Evolutionary conservation across 352 stramenopile genomes (phyloP).

Genomic region (Thraustochytrium sp.): DNA sequence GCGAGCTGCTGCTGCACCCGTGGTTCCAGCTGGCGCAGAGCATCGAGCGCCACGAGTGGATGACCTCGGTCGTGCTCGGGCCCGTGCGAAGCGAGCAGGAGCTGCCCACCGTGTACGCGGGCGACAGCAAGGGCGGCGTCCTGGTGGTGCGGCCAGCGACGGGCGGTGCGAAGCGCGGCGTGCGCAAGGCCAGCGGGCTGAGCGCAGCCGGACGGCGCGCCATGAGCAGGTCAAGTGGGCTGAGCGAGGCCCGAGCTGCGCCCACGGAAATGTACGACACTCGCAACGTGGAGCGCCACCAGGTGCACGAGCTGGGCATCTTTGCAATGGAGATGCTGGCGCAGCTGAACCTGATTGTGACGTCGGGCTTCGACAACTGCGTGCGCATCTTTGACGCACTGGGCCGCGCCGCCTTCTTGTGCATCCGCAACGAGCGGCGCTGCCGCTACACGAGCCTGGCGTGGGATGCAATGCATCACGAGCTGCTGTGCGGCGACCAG

Average conservation of each 20-base stretch:
- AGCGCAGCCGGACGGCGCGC: too few relatives aligned
- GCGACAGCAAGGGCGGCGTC: constrained; percentile 6
- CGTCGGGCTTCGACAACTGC: constrained; percentile 3
- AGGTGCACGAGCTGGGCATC: constrained; percentile 17
- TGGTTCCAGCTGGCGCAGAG: background rate
- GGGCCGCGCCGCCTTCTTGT: background rate
- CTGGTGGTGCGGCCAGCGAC: background rate
- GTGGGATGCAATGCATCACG: constrained; percentile 13
- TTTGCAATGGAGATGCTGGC: background rate
- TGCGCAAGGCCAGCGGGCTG: too few relatives aligned
- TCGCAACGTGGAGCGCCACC: background rate
- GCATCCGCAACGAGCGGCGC: background rate
- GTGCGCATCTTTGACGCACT: constrained; percentile 7
- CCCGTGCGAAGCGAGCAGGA: background rate
- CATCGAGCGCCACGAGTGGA: background rate
- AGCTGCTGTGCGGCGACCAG: background rate
- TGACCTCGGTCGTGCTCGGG: background rate
- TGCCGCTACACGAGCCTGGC: background rate
- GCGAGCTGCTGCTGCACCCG: background rate
- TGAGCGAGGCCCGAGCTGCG: too few relatives aligned
- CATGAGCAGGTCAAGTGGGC: too few relatives aligned
- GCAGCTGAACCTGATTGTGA: constrained; percentile 27
- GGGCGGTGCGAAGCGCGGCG: background rate
- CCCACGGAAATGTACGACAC: background rate
- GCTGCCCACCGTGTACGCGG: background rate